Percentiles rank a stretch among this genome's conserved stretches.
These are phyloP conservation scores for Pascua sp. DNA, from an alignment of 1,284 basidiomycete species.

Conservation along the genomic window DNA sequence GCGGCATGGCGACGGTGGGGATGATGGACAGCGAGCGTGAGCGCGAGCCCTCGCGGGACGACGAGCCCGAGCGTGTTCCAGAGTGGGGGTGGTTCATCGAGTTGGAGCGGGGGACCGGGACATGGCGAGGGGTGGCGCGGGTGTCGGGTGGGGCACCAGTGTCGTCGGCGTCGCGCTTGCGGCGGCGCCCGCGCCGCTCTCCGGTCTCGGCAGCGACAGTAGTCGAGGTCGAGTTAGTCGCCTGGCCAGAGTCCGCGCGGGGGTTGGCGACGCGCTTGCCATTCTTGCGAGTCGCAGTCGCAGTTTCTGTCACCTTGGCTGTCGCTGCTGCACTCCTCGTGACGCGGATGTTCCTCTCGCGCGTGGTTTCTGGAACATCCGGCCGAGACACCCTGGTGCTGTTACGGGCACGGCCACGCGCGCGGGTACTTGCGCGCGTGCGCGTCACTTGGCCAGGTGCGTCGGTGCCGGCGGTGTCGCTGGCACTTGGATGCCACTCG, in stretches of 20 bases:
- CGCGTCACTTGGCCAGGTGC: too few relatives aligned
- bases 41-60: conserved; percentile 1
- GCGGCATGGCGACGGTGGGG: conserved; percentile 10
- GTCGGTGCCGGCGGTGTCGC: too few relatives aligned
- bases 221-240: not conserved
- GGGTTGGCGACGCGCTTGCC: not conserved
- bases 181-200: not conserved
- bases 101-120: not conserved
- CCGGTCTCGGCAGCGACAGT: not conserved
- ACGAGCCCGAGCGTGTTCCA: conserved; percentile 1
- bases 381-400: too few relatives aligned
- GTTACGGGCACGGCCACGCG: too few relatives aligned
- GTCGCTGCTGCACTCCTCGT: too few relatives aligned
- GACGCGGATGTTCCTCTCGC: too few relatives aligned
- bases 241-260: not conserved
- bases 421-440: too few relatives aligned
- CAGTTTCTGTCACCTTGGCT: too few relatives aligned
- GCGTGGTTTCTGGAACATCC: too few relatives aligned
- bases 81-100: not conserved
- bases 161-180: not conserved
- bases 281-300: not conserved
- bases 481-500: too few relatives aligned
- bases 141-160: not conserved
- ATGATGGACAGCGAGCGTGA: conserved; percentile 18
- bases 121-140: too few relatives aligned